These are phyloP conservation scores for Grosmannia clavigera DNA, from an alignment of 2,329 filamentous ascomycete genomes.

Conservation along the genomic window DNA sequence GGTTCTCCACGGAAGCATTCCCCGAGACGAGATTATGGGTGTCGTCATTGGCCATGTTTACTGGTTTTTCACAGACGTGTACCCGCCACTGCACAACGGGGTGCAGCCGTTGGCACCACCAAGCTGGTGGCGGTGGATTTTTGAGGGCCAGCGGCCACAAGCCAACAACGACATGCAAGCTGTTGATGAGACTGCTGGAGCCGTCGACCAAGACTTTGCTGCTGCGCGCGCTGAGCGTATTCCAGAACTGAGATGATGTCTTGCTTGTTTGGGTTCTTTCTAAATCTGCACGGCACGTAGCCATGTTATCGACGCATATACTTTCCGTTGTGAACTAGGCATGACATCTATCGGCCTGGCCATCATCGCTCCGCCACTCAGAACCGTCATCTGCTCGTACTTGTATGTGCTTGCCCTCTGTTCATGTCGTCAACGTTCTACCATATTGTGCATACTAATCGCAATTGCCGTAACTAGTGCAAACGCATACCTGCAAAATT, in stretches of 20 bases:
- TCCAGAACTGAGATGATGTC: conserved; percentile 17
- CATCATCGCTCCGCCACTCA: too few species aligned
- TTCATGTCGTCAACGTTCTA: too few species aligned
- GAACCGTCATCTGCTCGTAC: too few species aligned
- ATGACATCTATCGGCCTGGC: too few species aligned
- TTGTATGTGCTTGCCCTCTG: too few species aligned
- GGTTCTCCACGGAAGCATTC: conserved; percentile 77
- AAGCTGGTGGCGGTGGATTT: conserved; percentile 76
- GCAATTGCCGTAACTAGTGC: too few species aligned
- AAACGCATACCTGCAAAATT: too few species aligned
- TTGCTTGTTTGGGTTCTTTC: background rate
- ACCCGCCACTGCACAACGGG: conserved; percentile 78
- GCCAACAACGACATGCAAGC: conserved; percentile 23
- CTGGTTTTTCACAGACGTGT: conserved; percentile 98
- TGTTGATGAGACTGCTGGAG: conserved; percentile 35
- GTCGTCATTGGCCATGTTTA: conserved; percentile 91
- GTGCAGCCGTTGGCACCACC: conserved; percentile 82
- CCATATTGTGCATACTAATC: too few species aligned
- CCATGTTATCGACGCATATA: too few species aligned
- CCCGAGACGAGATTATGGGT: conserved; percentile 93
- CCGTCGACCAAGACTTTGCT: conserved; percentile 50
- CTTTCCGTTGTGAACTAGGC: too few species aligned
- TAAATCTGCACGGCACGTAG: background rate
- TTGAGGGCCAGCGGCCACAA: conserved; percentile 43
- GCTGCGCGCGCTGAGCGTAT: conserved; percentile 35